Evolutionary conservation across 164 flowering plant species (phyloP).

Genomic region (Macadamia tetraphylla): DNA sequence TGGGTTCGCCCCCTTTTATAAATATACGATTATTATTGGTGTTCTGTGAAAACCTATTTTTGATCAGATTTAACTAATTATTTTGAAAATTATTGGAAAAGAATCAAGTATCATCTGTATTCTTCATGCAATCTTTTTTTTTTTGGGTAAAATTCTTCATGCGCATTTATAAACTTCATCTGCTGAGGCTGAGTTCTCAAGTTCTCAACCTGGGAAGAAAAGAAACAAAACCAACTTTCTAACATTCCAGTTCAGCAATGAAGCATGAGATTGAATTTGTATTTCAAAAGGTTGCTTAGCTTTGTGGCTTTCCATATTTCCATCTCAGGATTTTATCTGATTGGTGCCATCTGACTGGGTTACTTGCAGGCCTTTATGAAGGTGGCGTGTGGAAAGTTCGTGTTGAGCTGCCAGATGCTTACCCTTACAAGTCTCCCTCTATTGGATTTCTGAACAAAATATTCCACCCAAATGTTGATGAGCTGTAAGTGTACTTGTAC

Average conservation of each 20-base stretch:
- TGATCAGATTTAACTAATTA: no score
- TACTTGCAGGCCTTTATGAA: conserved; percentile 77
- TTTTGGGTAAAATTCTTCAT: no score
- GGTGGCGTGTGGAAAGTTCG: conserved; percentile 97
- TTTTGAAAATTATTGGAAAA: no score
- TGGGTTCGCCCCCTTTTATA: no score
- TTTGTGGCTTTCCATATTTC: background rate
- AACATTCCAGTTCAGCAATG: background rate
- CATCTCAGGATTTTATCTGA: background rate
- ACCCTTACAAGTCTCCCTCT: conserved; percentile 95
- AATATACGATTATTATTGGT: no score
- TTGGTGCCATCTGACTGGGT: background rate
- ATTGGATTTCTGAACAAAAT: conserved; percentile 92
- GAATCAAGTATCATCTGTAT: no score
- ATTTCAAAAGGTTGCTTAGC: background rate
- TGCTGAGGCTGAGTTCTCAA: no score
- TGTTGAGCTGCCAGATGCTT: conserved; percentile 89
- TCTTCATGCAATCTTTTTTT: no score
- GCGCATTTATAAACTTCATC: no score
- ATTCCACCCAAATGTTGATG: conserved; percentile 96
- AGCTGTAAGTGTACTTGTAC: conserved; percentile 48
- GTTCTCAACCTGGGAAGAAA: no score
- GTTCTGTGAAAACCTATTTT: no score
- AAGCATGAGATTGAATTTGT: background rate
- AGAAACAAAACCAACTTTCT: no score